Conservation (phyloP, 1,139 yeast species). For the Hansenula lynferdii region DNA sequence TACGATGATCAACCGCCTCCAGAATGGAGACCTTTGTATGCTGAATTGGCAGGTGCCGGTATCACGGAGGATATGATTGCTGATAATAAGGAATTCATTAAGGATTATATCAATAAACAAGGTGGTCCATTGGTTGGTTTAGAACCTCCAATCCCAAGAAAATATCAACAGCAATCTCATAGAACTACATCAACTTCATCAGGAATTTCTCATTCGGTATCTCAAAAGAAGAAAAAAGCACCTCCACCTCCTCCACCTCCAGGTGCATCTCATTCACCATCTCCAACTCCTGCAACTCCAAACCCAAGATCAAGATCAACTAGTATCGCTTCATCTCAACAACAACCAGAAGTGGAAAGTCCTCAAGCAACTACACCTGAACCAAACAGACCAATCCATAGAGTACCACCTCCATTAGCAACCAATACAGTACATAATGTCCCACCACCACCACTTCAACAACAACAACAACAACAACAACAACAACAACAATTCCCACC, state of each 20-base stretch:
- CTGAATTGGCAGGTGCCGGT: slow-evolving; percentile 73
- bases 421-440: slow-evolving; percentile 12
- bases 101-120: slow-evolving; percentile 66
- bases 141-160: slow-evolving; percentile 80
- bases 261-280: slow-evolving; percentile 12
- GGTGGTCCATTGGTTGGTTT: slow-evolving; percentile 85
- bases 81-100: slow-evolving; percentile 76
- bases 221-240: slow-evolving; percentile 34
- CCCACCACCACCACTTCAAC: slow-evolving; percentile 24
- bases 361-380: slow-evolving; percentile 21
- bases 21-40: slow-evolving; percentile 76
- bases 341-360: slow-evolving; percentile 8
- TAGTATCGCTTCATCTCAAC: slow-evolving; percentile 20
- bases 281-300: slow-evolving; percentile 12
- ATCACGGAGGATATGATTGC: slow-evolving; percentile 89
- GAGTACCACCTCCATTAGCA: slow-evolving; percentile 18
- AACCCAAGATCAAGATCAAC: slow-evolving; percentile 19
- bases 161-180: slow-evolving; percentile 29
- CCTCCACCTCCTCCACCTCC: slow-evolving; percentile 44
- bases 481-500: slow-evolving; percentile 14
- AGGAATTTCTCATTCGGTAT: slow-evolving; percentile 10
- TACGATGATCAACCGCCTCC: slow-evolving; percentile 82
- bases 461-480: slow-evolving; percentile 22
- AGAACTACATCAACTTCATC: background rate
- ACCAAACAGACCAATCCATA: slow-evolving; percentile 20